Percentiles rank a stretch among this genome's conserved stretches.
phyloP scores from a whole-genome alignment of 306 rosid species.

The Parietaria judaica region DNA sequence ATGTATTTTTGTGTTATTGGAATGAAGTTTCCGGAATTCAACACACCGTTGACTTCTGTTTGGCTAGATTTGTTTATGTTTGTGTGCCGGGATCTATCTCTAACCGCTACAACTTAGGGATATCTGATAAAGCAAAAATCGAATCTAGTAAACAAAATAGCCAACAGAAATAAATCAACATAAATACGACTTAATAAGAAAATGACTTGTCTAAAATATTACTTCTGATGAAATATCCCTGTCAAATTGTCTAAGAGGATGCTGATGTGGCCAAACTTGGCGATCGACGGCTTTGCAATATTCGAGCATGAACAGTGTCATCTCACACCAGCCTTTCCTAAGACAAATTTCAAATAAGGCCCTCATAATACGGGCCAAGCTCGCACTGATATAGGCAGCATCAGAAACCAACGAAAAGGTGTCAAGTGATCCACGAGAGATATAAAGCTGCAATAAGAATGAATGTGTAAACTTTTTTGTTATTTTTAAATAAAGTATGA shows the following conservation, averaged over 20 bases:
- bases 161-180: slow-evolving; percentile 20
- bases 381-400: slow-evolving; percentile 94
- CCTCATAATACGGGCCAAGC: slow-evolving; percentile 90
- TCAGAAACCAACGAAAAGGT: slow-evolving; percentile 86
- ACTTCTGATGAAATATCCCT: slow-evolving; percentile 81
- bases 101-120: too few species aligned
- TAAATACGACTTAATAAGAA: too few species aligned
- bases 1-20: too few species aligned
- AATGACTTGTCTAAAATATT: too few species aligned
- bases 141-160: too few species aligned
- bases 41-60: too few species aligned
- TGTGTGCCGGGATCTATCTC: too few species aligned
- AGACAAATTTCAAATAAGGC: slow-evolving; percentile 91
- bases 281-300: slow-evolving; percentile 98
- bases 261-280: slow-evolving; percentile 90
- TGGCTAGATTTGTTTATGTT: too few species aligned
- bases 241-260: slow-evolving; percentile 90
- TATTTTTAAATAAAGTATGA: background rate
- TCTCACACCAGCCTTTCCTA: slow-evolving; percentile 93
- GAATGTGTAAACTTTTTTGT: slow-evolving; percentile 4
- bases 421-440: slow-evolving; percentile 84
- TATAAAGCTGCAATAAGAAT: slow-evolving; percentile 63
- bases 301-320: slow-evolving; percentile 85
- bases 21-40: too few species aligned
- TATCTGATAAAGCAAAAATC: too few species aligned